phyloP scores from a whole-genome alignment of 768 basidiomycete genomes.

The Termitomyces sp. region DNA sequence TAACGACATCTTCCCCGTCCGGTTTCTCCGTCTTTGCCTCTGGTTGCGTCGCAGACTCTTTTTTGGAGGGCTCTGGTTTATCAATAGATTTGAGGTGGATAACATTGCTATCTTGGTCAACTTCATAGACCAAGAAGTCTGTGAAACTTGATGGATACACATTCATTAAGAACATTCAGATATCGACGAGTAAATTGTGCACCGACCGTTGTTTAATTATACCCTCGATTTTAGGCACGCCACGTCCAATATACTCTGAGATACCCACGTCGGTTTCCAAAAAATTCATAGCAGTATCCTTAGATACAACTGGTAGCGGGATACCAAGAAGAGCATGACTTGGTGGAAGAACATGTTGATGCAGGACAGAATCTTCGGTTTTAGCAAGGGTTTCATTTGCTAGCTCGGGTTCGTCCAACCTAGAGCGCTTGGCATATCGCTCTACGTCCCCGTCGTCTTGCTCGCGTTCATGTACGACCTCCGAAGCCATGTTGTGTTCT shows the following conservation, averaged over 20 bases:
- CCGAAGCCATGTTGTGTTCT: slow-evolving; percentile 23
- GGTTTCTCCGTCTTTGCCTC: slow-evolving; percentile 14
- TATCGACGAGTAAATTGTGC: neutral
- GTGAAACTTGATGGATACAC: slow-evolving; percentile 64
- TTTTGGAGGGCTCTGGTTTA: slow-evolving; percentile 58
- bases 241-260: slow-evolving; percentile 73
- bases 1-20: slow-evolving; percentile 17
- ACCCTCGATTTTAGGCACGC: slow-evolving; percentile 71
- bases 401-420: slow-evolving; percentile 25
- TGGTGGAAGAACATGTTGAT: slow-evolving; percentile 54
- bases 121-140: slow-evolving; percentile 93
- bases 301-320: slow-evolving; percentile 41
- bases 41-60: slow-evolving; percentile 21
- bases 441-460: slow-evolving; percentile 39
- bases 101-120: slow-evolving; percentile 75
- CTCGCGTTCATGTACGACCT: slow-evolving; percentile 46
- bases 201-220: slow-evolving; percentile 95
- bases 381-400: slow-evolving; percentile 1
- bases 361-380: slow-evolving; percentile 10
- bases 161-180: neutral
- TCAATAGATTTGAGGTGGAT: slow-evolving; percentile 76
- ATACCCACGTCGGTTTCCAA: slow-evolving; percentile 87
- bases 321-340: slow-evolving; percentile 69
- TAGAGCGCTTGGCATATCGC: slow-evolving; percentile 39
- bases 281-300: slow-evolving; percentile 51